These are phyloP conservation scores for Diaporthe longicolla DNA, from an alignment of 2,329 filamentous ascomycete genomes.

Conservation along the genomic window DNA sequence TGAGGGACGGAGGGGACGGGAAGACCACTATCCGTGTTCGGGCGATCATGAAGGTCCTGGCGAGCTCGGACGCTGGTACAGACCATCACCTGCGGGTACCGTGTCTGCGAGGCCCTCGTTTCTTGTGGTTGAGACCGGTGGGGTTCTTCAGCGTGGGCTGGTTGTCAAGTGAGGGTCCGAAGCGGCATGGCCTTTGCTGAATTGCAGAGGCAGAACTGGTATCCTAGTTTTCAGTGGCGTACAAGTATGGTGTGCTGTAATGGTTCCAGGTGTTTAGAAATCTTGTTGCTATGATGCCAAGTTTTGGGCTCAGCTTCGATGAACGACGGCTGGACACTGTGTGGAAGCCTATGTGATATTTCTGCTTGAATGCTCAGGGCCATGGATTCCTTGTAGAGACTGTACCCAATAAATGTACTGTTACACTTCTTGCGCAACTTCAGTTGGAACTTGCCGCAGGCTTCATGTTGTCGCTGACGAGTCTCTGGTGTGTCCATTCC, in stretches of 20 bases:
- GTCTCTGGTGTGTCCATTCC: background rate
- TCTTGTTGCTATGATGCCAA: background rate
- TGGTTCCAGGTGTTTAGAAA: background rate
- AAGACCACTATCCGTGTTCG: conserved; percentile 13
- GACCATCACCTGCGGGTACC: conserved; percentile 2
- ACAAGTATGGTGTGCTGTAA: background rate
- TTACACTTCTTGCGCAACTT: too few species aligned
- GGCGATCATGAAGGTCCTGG: background rate
- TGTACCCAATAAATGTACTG: background rate
- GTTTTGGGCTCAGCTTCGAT: background rate
- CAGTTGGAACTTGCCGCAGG: background rate
- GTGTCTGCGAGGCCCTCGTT: background rate
- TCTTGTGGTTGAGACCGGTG: background rate
- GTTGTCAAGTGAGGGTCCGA: background rate
- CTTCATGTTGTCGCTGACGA: background rate
- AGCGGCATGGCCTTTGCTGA: background rate
- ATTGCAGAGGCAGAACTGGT: background rate
- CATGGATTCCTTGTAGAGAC: background rate
- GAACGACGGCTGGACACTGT: too few species aligned
- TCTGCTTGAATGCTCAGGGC: background rate
- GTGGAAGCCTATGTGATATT: background rate
- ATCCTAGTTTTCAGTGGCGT: too few species aligned
- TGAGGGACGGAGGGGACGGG: background rate
- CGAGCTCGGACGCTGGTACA: conserved; percentile 18
- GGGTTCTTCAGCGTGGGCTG: background rate